These are phyloP conservation scores for Berkeleyomyces basicola DNA, from an alignment of 2,329 filamentous ascomycete species.

Conservation along the genomic window DNA sequence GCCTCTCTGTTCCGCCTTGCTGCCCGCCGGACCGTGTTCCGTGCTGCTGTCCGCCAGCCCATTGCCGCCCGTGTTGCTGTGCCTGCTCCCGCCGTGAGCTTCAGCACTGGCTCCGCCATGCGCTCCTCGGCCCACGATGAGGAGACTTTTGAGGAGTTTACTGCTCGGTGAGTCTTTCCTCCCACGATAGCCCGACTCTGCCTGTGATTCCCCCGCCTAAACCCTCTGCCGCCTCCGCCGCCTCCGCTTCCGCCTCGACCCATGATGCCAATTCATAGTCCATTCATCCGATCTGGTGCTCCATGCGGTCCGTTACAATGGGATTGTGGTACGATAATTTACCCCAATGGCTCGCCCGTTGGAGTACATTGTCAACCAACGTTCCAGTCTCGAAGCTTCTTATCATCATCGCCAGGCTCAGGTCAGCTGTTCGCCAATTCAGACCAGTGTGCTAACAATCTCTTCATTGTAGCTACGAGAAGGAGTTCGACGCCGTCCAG, in stretches of 20 bases:
- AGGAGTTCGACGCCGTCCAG: constrained; percentile 88
- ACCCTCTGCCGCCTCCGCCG: neutral
- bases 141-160: constrained; percentile 98
- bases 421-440: neutral
- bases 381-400: constrained; percentile 1
- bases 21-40: constrained; percentile 45
- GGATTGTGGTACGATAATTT: too few species aligned
- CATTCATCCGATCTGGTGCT: neutral
- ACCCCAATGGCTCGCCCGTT: too few species aligned
- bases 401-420: neutral
- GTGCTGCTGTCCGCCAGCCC: constrained; percentile 45
- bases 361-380: neutral
- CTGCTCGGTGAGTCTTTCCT: constrained; percentile 51
- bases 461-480: constrained; percentile 63
- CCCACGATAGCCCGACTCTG: neutral
- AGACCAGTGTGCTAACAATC: constrained; percentile 3
- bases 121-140: constrained; percentile 55
- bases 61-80: constrained; percentile 38
- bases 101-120: constrained; percentile 46
- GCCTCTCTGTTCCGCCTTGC: constrained; percentile 55
- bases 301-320: too few species aligned
- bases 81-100: constrained; percentile 27
- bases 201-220: neutral
- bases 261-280: neutral
- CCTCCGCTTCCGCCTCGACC: neutral